These are phyloP conservation scores for Solanum hybrid DNA, from an alignment of 305 asterid species.

Conservation along the genomic window DNA sequence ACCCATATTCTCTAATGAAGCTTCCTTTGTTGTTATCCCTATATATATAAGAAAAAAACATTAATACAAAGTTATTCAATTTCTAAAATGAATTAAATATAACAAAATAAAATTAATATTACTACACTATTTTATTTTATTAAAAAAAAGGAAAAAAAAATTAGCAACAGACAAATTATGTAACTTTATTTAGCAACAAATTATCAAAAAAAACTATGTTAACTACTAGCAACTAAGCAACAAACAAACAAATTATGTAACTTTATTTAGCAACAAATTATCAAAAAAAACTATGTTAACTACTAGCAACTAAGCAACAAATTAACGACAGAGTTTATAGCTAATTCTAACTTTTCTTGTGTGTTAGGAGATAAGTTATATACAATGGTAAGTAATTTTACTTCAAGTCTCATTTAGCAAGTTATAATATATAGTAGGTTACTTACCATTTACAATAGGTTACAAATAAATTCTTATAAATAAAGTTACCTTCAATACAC, in stretches of 20 bases:
- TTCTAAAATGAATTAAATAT: neutral
- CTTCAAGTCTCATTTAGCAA: neutral
- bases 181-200: too few species aligned
- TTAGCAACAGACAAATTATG: neutral
- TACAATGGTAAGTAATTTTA: neutral
- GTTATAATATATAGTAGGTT: neutral
- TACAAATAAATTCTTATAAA: neutral
- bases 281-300: too few species aligned
- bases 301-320: too few species aligned
- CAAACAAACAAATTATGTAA: too few species aligned
- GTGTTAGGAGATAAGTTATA: neutral
- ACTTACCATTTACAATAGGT: neutral
- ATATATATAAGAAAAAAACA: neutral
- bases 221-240: too few species aligned
- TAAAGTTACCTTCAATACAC: neutral
- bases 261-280: too few species aligned
- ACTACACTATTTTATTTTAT: neutral
- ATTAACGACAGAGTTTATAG: neutral
- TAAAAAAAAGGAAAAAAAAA: neutral
- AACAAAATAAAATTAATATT: neutral
- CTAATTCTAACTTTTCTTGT: neutral
- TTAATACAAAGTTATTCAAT: neutral
- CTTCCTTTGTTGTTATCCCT: neutral
- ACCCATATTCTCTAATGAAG: neutral
- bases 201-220: too few species aligned